Evolutionary conservation across 192 early-diverging fungal genomes (phyloP).

Genomic region (Linnemannia schmuckeri): DNA sequence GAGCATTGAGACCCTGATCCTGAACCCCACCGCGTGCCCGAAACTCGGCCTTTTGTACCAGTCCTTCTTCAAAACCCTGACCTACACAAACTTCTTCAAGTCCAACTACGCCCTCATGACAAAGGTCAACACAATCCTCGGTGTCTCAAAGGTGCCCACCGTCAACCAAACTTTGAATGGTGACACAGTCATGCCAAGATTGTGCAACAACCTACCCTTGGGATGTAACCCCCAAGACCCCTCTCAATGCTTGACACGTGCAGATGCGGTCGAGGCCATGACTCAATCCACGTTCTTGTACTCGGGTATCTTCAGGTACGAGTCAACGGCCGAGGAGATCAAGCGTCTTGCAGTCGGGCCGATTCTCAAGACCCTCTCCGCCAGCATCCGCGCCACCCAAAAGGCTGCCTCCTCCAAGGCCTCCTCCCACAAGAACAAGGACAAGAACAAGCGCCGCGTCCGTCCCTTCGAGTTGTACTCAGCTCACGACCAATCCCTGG

Average conservation of each 20-base stretch:
- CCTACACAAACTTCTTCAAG: slow-evolving; percentile 54
- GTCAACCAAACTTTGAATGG: background rate
- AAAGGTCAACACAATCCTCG: slow-evolving; percentile 49
- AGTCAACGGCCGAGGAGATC: slow-evolving; percentile 50
- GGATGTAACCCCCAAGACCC: slow-evolving; percentile 13
- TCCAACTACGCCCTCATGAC: slow-evolving; percentile 55
- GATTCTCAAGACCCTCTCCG: slow-evolving; percentile 35
- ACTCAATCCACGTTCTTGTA: slow-evolving; percentile 5
- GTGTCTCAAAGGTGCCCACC: background rate
- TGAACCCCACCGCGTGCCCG: slow-evolving; percentile 61
- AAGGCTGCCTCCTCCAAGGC: background rate
- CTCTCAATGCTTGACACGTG: background rate
- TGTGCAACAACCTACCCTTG: slow-evolving; percentile 20
- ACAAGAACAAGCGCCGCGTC: slow-evolving; percentile 64
- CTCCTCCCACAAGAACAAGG: no score
- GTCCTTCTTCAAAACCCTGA: background rate
- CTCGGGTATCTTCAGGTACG: slow-evolving; percentile 22
- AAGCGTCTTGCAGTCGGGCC: slow-evolving; percentile 59
- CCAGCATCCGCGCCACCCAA: slow-evolving; percentile 7
- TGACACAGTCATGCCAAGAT: slow-evolving; percentile 19
- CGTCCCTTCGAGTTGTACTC: slow-evolving; percentile 63
- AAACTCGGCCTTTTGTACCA: slow-evolving; percentile 9
- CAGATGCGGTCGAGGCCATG: slow-evolving; percentile 4
- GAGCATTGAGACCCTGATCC: slow-evolving; percentile 62
- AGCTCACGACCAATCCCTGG: slow-evolving; percentile 63